Evolutionary conservation across 2,329 filamentous ascomycete species (phyloP).

Genomic region (Ascochyta koolunga): DNA sequence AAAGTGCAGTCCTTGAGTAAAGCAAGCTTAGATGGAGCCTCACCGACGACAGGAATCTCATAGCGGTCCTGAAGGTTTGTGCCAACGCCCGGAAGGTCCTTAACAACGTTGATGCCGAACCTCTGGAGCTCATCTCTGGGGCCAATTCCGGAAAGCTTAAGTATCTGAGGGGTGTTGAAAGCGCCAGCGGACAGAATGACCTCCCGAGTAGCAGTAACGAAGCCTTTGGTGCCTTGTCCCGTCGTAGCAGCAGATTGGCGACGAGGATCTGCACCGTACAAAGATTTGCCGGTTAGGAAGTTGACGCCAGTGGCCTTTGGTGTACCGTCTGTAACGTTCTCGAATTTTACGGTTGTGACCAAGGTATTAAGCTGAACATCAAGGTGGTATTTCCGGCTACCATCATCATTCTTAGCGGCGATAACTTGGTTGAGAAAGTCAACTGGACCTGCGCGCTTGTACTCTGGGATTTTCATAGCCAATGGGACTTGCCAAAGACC

Average conservation of each 20-base stretch:
- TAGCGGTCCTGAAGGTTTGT: conserved; percentile 68
- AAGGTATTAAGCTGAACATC: conserved; percentile 65
- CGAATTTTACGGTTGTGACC: conserved; percentile 69
- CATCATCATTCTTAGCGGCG: conserved; percentile 56
- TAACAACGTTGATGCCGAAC: conserved; percentile 58
- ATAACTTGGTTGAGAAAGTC: conserved; percentile 59
- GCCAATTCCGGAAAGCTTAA: conserved; percentile 67
- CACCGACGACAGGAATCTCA: conserved; percentile 54
- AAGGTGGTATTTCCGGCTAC: conserved; percentile 60
- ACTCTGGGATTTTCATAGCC: conserved; percentile 50
- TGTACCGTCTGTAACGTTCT: conserved; percentile 61
- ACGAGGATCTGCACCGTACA: conserved; percentile 50
- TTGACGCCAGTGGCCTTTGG: conserved; percentile 55
- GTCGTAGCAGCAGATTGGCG: conserved; percentile 19
- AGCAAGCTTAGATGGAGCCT: conserved; percentile 44
- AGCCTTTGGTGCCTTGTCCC: conserved; percentile 30
- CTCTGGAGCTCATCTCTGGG: conserved; percentile 57
- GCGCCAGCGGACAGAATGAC: conserved; percentile 53
- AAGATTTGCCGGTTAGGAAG: conserved; percentile 46
- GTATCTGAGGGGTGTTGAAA: conserved; percentile 68
- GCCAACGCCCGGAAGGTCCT: conserved; percentile 65
- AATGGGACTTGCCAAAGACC: conserved; percentile 65
- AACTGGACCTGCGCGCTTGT: conserved; percentile 59
- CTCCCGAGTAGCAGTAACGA: conserved; percentile 32
- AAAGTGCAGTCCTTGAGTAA: conserved; percentile 50